Base-by-base conservation (phyloP, 768 basidiomycete genomes). In the Lepiota subincarnata region DNA sequence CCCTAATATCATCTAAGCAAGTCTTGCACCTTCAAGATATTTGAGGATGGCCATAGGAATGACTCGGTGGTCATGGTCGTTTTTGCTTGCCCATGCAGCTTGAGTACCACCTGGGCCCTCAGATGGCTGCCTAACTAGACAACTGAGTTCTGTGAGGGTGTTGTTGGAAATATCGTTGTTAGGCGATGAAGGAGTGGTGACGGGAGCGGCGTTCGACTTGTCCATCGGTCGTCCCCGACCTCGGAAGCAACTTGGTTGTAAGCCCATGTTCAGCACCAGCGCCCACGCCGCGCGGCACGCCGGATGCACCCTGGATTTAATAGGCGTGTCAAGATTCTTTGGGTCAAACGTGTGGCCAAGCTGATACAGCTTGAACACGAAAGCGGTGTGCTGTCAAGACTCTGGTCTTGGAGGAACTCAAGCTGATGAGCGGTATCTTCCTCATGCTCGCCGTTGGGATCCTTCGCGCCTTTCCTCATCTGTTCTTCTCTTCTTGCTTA, bases 291-390 rank as follows among this genome's bases (percentile, higher is more conserved):
- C 71, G 69, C 11, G 96, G 69, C 11, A 98, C 64, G 6, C 78
- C 82, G 0, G 73, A 60, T 6, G 78, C 72, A 38, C 97, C 97
- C 93, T 94, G 31, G 96, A 74, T 10, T 67, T 68, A 14, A 73
- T 73, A 28, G 98, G 78, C 12, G 75, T 65, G 2, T 85, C 78
- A 10, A 94, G 58, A 57, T 75, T 86, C 70, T 97, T 98, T 6
- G 94, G 93, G 65, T 98, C 95, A 35, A 98, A 82, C 49, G 97
- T 79, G 55, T 83, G 81, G 0, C 94, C 95, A 13, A 98, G 83
- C 46, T 78, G 73, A 56, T 77, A 80, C 0, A 95, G 91, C 52
- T 83, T 84, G 62, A 85, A 84, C 10, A 63, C 65, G 68, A 96
- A 97, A 0, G 92, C 90, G 1, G 79, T 68, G 1, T 86, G 81